phyloP scores from a whole-genome alignment of 1,139 yeast species.

The Sugiyamaella castrensis region DNA sequence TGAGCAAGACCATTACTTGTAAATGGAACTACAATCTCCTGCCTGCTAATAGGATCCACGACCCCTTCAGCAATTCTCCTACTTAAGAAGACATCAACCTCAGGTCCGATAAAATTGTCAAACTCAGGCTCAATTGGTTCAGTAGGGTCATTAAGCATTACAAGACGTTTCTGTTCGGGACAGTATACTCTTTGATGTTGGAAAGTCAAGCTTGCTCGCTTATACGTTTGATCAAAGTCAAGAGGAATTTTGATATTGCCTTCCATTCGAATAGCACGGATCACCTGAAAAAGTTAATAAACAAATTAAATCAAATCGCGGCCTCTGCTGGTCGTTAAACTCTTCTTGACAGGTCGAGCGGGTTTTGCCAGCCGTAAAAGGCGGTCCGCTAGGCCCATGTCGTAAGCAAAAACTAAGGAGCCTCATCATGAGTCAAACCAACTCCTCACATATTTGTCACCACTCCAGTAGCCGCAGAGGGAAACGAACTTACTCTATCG shows the following conservation, averaged over 20 bases:
- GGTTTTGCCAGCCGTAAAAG: too few species aligned
- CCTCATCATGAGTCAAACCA: too few species aligned
- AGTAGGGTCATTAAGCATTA: conserved; percentile 57
- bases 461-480: too few species aligned
- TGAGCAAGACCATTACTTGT: not conserved
- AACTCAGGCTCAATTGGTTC: conserved; percentile 41
- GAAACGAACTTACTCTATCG: conserved; percentile 43
- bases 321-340: too few species aligned
- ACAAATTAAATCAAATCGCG: too few species aligned
- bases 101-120: conserved; percentile 62
- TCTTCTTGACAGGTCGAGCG: too few species aligned
- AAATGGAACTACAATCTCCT: conserved; percentile 19
- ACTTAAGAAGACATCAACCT: conserved; percentile 48
- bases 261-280: conserved; percentile 58
- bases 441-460: not conserved
- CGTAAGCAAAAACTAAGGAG: too few species aligned
- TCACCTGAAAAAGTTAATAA: conserved; percentile 6
- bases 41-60: conserved; percentile 62
- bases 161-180: conserved; percentile 49
- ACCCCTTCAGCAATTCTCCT: conserved; percentile 59
- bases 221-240: conserved; percentile 57
- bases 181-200: conserved; percentile 83
- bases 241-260: conserved; percentile 58
- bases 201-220: conserved; percentile 75
- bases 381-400: too few species aligned